Conservation (phyloP, 2,329 filamentous ascomycete species). For the Aspergillus sp. region DNA sequence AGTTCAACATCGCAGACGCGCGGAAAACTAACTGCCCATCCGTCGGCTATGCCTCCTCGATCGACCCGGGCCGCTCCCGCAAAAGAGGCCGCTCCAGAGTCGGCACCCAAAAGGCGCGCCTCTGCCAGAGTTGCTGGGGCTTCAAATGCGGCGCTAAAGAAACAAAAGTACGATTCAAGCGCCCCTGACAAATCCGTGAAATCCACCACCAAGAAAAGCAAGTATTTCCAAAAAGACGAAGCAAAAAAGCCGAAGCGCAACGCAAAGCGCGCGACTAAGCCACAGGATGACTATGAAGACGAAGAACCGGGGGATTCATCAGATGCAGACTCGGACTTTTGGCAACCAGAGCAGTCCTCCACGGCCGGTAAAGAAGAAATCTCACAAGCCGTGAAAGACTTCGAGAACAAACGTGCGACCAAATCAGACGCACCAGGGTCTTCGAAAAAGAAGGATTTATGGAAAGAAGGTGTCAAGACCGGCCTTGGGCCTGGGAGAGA, state of each 20-base stretch:
- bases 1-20: background rate
- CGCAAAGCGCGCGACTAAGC: constrained; percentile 27
- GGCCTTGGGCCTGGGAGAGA: constrained; percentile 60
- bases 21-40: background rate
- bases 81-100: constrained; percentile 27
- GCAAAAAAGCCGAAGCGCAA: constrained; percentile 34
- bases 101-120: constrained; percentile 36
- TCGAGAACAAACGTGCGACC: background rate
- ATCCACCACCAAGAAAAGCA: constrained; percentile 50
- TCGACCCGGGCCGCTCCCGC: constrained; percentile 39
- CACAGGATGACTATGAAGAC: constrained; percentile 14
- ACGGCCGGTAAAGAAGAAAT: background rate
- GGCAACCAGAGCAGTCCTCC: background rate
- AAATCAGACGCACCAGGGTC: background rate
- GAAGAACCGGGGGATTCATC: constrained; percentile 8
- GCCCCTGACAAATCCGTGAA: constrained; percentile 22
- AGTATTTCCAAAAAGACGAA: constrained; percentile 50
- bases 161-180: constrained; percentile 29
- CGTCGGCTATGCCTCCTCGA: constrained; percentile 36
- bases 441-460: constrained; percentile 51
- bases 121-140: constrained; percentile 31
- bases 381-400: background rate
- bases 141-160: constrained; percentile 30
- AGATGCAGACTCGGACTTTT: constrained; percentile 3
- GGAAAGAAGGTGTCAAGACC: constrained; percentile 56